phyloP scores from a whole-genome alignment of 177 flowering plant species.

The Vitis hybrid region DNA sequence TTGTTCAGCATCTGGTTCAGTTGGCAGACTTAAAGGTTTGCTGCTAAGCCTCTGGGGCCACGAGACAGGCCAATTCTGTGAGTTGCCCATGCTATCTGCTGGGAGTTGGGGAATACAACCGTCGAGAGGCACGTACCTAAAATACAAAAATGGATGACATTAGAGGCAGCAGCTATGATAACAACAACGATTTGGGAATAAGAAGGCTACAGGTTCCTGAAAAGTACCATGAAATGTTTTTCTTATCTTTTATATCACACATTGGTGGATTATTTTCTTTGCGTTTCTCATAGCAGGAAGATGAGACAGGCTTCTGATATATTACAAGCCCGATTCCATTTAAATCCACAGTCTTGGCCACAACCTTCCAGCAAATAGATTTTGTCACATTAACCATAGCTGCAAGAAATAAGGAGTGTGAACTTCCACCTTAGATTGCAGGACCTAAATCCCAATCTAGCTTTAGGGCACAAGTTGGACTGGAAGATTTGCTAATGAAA shows the following conservation, averaged over 20 bases:
- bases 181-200: background rate
- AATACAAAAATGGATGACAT: background rate
- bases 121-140: slow-evolving; percentile 74
- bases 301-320: slow-evolving; percentile 79
- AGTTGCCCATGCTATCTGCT: slow-evolving; percentile 18
- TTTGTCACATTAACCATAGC: slow-evolving; percentile 79
- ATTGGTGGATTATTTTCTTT: slow-evolving; percentile 56
- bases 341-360: slow-evolving; percentile 52
- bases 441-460: background rate
- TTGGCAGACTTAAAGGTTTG: slow-evolving; percentile 56
- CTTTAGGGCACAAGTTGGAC: no score
- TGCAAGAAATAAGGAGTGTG: slow-evolving; percentile 33
- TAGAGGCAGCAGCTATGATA: background rate
- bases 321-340: slow-evolving; percentile 74
- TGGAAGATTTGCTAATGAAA: background rate
- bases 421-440: slow-evolving; percentile 2
- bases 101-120: slow-evolving; percentile 63
- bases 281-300: slow-evolving; percentile 61
- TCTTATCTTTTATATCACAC: slow-evolving; percentile 44
- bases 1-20: slow-evolving; percentile 40
- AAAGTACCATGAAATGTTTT: slow-evolving; percentile 63
- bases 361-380: slow-evolving; percentile 83
- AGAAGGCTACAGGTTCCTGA: background rate
- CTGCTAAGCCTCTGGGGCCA: slow-evolving; percentile 86
- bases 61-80: slow-evolving; percentile 61